Evolutionary conservation across 768 basidiomycete species (phyloP).

Genomic region (Suillus fuscotomentosus): DNA sequence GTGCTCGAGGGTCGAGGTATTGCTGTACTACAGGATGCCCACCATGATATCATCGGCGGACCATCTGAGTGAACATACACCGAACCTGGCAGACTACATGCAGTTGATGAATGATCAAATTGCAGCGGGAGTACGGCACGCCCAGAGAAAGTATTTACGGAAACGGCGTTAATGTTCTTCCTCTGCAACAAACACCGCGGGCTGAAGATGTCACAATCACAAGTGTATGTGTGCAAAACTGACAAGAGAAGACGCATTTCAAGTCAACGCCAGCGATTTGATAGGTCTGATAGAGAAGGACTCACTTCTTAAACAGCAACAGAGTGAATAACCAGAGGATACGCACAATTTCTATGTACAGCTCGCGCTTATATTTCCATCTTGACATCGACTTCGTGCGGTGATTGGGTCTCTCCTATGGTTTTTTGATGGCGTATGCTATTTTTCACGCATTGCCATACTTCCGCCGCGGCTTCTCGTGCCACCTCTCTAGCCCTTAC

Average conservation of each 20-base stretch:
- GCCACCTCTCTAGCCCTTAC: conserved; percentile 50
- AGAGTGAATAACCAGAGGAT: background rate
- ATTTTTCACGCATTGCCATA: conserved; percentile 50
- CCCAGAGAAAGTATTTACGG: background rate
- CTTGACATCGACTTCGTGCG: conserved; percentile 34
- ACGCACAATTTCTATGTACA: conserved; percentile 1
- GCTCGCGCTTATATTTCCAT: conserved; percentile 36
- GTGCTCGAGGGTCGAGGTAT: background rate
- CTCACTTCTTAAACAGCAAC: background rate
- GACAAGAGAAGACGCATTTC: background rate
- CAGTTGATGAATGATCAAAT: background rate
- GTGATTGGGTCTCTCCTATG: conserved; percentile 22
- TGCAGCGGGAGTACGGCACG: background rate
- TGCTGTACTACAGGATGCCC: background rate
- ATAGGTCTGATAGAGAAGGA: background rate
- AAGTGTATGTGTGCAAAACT: background rate
- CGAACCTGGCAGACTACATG: background rate
- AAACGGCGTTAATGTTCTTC: background rate
- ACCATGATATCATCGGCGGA: background rate
- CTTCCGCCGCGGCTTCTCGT: conserved; percentile 38
- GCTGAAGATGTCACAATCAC: background rate
- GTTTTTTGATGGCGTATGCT: conserved; percentile 16
- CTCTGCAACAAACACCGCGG: background rate
- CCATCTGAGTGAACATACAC: background rate
- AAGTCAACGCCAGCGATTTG: background rate